These are phyloP conservation scores for Fusarium illudens DNA, from an alignment of 2,329 filamentous ascomycete genomes.

Conservation along the genomic window DNA sequence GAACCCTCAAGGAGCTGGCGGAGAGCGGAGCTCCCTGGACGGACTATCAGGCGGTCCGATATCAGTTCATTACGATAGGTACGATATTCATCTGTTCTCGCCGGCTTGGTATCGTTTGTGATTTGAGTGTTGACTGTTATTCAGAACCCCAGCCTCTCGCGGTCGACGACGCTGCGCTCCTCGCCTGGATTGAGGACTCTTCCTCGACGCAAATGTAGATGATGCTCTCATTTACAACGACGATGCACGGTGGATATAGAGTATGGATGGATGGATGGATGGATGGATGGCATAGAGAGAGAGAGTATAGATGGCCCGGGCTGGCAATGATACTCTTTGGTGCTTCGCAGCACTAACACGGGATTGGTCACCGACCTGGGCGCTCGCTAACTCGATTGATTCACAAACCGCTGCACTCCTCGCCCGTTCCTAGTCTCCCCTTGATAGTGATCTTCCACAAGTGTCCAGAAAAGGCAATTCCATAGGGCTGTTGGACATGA, in stretches of 20 bases:
- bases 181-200: no score
- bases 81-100: not conserved
- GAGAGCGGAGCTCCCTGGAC: slow-evolving; percentile 15
- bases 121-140: not conserved
- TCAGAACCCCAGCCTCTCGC: no score
- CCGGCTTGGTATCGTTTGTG: not conserved
- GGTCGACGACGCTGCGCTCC: no score
- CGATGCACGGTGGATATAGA: not conserved
- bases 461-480: not conserved
- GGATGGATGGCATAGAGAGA: not conserved
- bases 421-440: not conserved
- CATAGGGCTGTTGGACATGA: not conserved
- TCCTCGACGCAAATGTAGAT: not conserved
- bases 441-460: not conserved
- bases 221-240: not conserved
- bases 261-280: no score
- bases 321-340: not conserved
- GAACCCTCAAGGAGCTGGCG: slow-evolving; percentile 12
- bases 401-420: not conserved
- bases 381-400: not conserved
- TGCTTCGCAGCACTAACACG: not conserved
- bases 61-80: not conserved
- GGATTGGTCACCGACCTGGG: not conserved
- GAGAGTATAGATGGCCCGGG: not conserved
- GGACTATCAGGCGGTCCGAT: slow-evolving; percentile 14